Base-by-base conservation (phyloP, 176 grass and related monocot genomes). In the Dactylis glomerata region DNA sequence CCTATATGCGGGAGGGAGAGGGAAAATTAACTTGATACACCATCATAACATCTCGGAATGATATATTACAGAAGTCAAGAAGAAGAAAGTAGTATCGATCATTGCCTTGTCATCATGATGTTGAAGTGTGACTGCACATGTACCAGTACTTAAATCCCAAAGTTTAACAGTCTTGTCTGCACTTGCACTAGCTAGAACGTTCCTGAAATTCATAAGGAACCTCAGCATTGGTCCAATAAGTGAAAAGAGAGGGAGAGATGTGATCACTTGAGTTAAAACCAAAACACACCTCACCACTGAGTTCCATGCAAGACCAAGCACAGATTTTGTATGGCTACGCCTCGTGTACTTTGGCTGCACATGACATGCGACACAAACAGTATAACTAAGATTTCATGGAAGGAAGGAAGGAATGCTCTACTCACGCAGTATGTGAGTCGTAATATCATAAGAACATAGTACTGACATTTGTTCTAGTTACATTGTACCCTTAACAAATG, bases 261-360 rank as follows among this genome's bases (percentile, higher is more conserved):
- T 5, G 47, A 79, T 81, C 17, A 71, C 65, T 83, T 50, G 5
- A 76, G 17, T 70, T 54, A 11, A 85, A 84, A 83, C 20, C 15
- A 58, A 86, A 88, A 69, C 73, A 82, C 85, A 98, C 96, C 96
- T 93, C 73, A 98, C 91, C 80, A 95, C 93, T 83, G 93, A 78
- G 57, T 95, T 98, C 96, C 93, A 98, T 67, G 91, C 93, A 85
- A 98, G 93, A 31, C 96, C 93, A 81, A 98, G 96, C 81, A 98
- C 96, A 52, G 96, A 90, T 66, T 83, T 89, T 90, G 54, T 89
- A 81, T 98, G 96, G 54, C 55, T 58, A 34, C 89, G 89, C 50
- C 92, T 93, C 75, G 89, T 98, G 75, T 83, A 98, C 24, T 79
- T 95, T 79, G 36, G 38, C 88, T 90, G 80, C 5, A 31, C 27